phyloP scores from a whole-genome alignment of 2,329 filamentous ascomycete genomes.

The Oidium heveae region DNA sequence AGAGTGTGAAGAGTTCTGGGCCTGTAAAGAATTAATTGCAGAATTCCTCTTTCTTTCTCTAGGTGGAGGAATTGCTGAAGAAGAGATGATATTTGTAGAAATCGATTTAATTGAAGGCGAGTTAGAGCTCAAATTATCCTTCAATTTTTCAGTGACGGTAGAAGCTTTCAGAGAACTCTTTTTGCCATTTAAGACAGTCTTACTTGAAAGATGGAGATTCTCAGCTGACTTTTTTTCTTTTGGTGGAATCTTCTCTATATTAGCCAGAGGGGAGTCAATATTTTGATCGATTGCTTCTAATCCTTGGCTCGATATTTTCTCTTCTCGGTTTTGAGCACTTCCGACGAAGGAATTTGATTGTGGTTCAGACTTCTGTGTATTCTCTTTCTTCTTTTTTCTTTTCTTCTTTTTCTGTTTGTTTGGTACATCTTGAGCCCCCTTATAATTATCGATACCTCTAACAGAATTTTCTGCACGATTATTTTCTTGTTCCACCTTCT shows the following conservation, averaged over 20 bases:
- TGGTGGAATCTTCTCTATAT: background rate
- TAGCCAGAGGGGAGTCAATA: background rate
- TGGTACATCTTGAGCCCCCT: too few relatives aligned
- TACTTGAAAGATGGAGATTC: background rate
- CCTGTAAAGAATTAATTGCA: background rate
- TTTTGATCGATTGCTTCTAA: background rate
- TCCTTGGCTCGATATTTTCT: background rate
- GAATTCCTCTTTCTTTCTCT: background rate
- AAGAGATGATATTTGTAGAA: background rate
- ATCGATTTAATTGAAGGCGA: background rate
- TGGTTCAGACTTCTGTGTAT: too few relatives aligned
- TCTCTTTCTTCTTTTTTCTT: too few relatives aligned
- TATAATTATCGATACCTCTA: too few relatives aligned
- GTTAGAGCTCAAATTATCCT: background rate
- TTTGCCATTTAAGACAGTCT: background rate
- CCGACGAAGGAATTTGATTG: too few relatives aligned
- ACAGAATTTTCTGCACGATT: too few relatives aligned
- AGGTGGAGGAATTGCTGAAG: background rate
- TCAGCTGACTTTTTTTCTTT: background rate
- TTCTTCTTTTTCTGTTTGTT: too few relatives aligned
- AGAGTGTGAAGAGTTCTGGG: background rate
- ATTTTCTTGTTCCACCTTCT: too few relatives aligned
- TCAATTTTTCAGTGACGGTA: background rate
- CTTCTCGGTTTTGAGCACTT: too few relatives aligned
- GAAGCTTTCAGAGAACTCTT: background rate